Percentiles rank a stretch among this genome's conserved stretches.
Evolutionary conservation across 805 yeast species (phyloP).

Genomic region (Yarrowia osloensis): DNA sequence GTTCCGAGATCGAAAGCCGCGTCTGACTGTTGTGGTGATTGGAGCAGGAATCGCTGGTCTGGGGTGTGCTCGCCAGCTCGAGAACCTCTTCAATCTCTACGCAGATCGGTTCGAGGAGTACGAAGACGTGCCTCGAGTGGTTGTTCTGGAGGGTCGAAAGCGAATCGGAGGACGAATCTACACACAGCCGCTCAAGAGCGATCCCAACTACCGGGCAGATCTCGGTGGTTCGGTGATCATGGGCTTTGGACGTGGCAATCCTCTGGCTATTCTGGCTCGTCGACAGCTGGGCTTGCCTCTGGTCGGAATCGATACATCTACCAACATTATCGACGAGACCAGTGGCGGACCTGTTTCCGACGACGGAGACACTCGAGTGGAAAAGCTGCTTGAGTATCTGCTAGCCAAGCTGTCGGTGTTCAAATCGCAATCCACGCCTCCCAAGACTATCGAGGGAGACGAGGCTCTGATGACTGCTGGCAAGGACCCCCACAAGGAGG

Average conservation of each 20-base stretch:
- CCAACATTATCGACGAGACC: conserved; percentile 43
- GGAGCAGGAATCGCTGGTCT: conserved; percentile 98
- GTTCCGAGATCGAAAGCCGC: conserved; percentile 40
- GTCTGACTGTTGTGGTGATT: conserved; percentile 63
- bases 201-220: conserved; percentile 41
- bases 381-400: conserved; percentile 43
- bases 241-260: conserved; percentile 48
- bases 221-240: conserved; percentile 47
- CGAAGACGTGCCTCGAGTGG: conserved; percentile 46
- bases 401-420: conserved; percentile 44
- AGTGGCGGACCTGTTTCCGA: conserved; percentile 41
- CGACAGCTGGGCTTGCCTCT: conserved; percentile 48
- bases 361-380: conserved; percentile 41
- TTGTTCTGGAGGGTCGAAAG: conserved; percentile 46
- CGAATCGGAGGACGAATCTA: conserved; percentile 49
- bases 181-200: conserved; percentile 41
- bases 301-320: conserved; percentile 41
- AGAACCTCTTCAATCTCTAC: conserved; percentile 53
- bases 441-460: conserved; percentile 45
- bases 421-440: conserved; percentile 41
- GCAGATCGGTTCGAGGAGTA: conserved; percentile 43
- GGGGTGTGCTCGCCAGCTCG: conserved; percentile 94
- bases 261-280: conserved; percentile 45
- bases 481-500: conserved; percentile 44
- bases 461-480: conserved; percentile 44